Percentiles rank a stretch among this genome's conserved stretches.
Conservation (phyloP, 2,329 filamentous ascomycete species). For the Sclerotiophoma versabilis region DNA sequence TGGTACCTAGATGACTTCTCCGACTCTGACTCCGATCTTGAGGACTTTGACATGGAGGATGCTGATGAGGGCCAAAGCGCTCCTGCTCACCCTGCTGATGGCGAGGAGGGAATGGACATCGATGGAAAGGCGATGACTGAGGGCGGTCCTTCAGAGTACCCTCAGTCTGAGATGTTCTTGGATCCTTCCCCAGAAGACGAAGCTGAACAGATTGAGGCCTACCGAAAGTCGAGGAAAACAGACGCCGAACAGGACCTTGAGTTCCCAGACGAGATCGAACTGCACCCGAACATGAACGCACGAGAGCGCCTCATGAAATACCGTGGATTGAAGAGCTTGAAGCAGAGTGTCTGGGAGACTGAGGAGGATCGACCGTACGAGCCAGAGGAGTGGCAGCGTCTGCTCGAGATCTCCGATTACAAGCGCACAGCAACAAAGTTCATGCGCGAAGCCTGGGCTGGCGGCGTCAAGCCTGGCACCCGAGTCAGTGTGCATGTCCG, state of each 20-base stretch:
- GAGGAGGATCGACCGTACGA: conserved; percentile 86
- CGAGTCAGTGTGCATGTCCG: conserved; percentile 81
- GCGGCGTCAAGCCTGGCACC: conserved; percentile 83
- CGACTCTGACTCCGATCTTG: conserved; percentile 84
- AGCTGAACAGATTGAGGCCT: conserved; percentile 80
- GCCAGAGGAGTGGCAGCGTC: conserved; percentile 85
- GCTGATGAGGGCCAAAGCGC: conserved; percentile 61
- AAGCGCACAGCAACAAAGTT: conserved; percentile 79
- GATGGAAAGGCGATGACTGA: conserved; percentile 71
- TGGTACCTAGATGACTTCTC: conserved; percentile 89
- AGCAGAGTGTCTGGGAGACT: conserved; percentile 86
- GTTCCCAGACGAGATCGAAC: conserved; percentile 96
- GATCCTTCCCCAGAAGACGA: conserved; percentile 83
- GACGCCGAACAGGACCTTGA: conserved; percentile 91
- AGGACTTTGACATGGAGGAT: conserved; percentile 66
- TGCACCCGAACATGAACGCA: conserved; percentile 85
- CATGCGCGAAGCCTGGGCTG: conserved; percentile 83
- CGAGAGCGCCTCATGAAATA: conserved; percentile 86
- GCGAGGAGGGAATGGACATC: conserved; percentile 68
- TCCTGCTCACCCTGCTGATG: conserved; percentile 77
- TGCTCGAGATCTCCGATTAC: conserved; percentile 91
- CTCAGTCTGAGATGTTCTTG: conserved; percentile 90
- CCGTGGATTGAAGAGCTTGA: conserved; percentile 88
- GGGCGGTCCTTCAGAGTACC: conserved; percentile 84
- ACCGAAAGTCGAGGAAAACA: conserved; percentile 76